phyloP scores from a whole-genome alignment of 331 rosid genomes.

The Quercus phellos region DNA sequence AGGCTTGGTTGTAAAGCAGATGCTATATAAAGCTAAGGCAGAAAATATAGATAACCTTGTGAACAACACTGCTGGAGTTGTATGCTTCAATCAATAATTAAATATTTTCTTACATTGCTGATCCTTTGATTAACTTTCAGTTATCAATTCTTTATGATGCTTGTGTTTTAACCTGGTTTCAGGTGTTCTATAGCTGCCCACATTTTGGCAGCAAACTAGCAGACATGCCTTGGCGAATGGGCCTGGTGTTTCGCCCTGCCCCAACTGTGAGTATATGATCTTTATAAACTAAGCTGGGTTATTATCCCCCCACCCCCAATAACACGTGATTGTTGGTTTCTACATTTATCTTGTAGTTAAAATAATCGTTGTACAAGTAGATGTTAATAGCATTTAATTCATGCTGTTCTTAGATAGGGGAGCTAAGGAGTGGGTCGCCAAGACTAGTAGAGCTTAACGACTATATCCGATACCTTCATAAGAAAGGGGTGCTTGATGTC shows the following conservation, averaged over 20 bases:
- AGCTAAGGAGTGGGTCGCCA: constrained; percentile 89
- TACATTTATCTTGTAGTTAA: constrained; percentile 11
- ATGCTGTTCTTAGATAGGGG: constrained; percentile 67
- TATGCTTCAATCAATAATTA: constrained; percentile 34
- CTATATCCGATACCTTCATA: constrained; percentile 70
- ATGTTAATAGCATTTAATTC: constrained; percentile 15
- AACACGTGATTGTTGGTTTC: constrained; percentile 2
- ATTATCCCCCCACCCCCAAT: background rate
- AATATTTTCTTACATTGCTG: constrained; percentile 3
- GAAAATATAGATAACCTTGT: constrained; percentile 63
- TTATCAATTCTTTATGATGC: background rate
- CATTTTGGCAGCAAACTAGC: constrained; percentile 99
- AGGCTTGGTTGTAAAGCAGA: constrained; percentile 93
- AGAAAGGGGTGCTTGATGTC: constrained; percentile 76
- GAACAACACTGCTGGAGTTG: constrained; percentile 81
- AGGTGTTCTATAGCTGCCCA: constrained; percentile 98
- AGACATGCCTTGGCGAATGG: constrained; percentile 98
- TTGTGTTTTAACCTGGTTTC: constrained; percentile 26
- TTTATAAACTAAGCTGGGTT: background rate
- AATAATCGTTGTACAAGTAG: constrained; percentile 7
- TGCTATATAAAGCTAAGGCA: constrained; percentile 74
- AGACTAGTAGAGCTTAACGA: constrained; percentile 83
- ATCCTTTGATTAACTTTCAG: background rate
- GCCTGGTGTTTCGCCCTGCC: constrained; percentile 85
- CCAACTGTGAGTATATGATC: constrained; percentile 65